A percentile compares a stretch with the other conserved stretches of the same genome.
Conservation (phyloP, 352 stramenopile genomes). For the Globisporangium spinosum region DNA sequence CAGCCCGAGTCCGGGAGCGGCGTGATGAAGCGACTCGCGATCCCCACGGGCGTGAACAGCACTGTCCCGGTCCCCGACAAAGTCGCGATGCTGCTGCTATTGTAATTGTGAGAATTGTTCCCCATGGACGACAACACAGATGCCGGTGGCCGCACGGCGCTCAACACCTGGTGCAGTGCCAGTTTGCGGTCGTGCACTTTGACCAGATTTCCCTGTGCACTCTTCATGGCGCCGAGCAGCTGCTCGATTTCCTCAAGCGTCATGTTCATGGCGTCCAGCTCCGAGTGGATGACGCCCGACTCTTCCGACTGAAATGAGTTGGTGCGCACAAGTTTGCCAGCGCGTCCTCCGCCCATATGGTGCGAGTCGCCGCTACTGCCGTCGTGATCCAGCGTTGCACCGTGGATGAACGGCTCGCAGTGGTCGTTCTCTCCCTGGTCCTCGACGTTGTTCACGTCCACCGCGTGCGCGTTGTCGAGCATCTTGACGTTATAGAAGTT, state of each 20-base stretch:
- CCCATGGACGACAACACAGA: not conserved
- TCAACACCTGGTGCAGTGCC: constrained; percentile 38
- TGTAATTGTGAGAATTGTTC: not conserved
- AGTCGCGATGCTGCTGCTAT: not conserved
- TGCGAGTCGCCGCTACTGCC: constrained; percentile 19
- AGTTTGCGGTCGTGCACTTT: constrained; percentile 39
- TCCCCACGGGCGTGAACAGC: constrained; percentile 9
- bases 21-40: not conserved
- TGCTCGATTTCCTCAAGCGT: constrained; percentile 44
- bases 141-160: constrained; percentile 3
- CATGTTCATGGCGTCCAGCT: constrained; percentile 45
- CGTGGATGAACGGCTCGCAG: constrained; percentile 37
- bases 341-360: not conserved
- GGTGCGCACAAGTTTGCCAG: constrained; percentile 22
- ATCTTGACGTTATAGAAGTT: constrained; percentile 56
- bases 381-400: constrained; percentile 9
- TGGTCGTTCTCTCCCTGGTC: constrained; percentile 23
- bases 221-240: constrained; percentile 35
- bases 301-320: constrained; percentile 43
- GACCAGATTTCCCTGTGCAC: constrained; percentile 33
- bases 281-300: constrained; percentile 32
- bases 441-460: constrained; percentile 54
- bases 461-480: constrained; percentile 61
- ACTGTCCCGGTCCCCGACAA: not conserved
- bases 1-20: constrained; percentile 2